These are phyloP conservation scores for Boletellus ananiceps DNA, from an alignment of 768 basidiomycete species.

Conservation along the genomic window DNA sequence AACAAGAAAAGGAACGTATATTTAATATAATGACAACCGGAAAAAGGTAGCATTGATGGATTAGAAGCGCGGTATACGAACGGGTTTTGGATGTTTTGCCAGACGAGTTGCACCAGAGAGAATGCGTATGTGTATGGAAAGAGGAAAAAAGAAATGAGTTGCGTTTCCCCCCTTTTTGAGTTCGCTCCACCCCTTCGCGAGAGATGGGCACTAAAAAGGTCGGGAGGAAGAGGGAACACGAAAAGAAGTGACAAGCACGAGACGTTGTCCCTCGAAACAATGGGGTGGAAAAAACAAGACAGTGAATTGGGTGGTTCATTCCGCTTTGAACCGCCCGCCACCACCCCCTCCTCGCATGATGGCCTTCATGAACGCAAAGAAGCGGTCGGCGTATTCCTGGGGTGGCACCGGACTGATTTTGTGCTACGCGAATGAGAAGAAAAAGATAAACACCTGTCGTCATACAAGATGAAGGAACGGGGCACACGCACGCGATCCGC, in stretches of 20 bases:
- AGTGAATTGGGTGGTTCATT: constrained; percentile 20
- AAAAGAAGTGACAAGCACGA: constrained; percentile 5
- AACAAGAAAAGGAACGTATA: not conserved
- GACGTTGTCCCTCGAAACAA: not conserved
- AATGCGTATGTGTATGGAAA: not conserved
- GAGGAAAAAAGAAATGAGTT: not conserved
- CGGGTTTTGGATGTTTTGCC: not conserved
- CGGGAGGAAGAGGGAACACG: constrained; percentile 7
- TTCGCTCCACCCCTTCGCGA: too few species aligned
- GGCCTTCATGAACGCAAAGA: constrained; percentile 82
- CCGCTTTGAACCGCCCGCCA: constrained; percentile 46
- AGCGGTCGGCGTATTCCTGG: constrained; percentile 80
- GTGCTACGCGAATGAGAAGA: constrained; percentile 47
- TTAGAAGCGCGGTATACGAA: constrained; percentile 17
- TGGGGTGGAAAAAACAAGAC: not conserved
- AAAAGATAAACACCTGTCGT: not conserved
- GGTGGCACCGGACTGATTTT: constrained; percentile 94
- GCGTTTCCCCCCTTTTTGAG: too few species aligned
- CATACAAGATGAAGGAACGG: not conserved
- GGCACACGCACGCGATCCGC: constrained; percentile 72
- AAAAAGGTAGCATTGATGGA: constrained; percentile 4
- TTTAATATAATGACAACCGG: not conserved
- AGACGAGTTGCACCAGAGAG: too few species aligned
- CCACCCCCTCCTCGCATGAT: constrained; percentile 81
- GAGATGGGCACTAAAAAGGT: too few species aligned